Percentiles rank a stretch among this genome's conserved stretches.
phyloP scores from a whole-genome alignment of 805 yeast genomes.

The Alloascoidea africana region DNA sequence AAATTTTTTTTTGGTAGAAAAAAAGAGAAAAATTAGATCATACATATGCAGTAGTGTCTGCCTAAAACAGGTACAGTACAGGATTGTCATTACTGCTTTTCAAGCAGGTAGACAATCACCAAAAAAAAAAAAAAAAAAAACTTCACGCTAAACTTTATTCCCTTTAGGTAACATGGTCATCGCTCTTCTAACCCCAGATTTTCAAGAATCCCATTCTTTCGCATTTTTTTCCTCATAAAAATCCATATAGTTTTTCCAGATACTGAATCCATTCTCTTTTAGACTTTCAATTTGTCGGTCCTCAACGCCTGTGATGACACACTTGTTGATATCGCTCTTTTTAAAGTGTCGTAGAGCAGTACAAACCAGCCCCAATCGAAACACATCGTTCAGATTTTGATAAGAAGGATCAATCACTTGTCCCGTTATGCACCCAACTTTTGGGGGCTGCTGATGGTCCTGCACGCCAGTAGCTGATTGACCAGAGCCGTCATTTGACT shows the following conservation, averaged over 20 bases:
- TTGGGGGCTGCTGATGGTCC: slow-evolving; percentile 7
- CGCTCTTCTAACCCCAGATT: no score
- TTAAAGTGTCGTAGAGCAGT: slow-evolving; percentile 35
- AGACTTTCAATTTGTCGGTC: slow-evolving; percentile 9
- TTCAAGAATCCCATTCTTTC: no score
- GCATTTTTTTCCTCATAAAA: no score
- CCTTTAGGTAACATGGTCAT: no score
- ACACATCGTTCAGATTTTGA: slow-evolving; percentile 35
- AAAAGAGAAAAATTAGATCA: no score
- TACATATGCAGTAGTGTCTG: no score
- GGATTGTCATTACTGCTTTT: no score
- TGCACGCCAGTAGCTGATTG: not conserved
- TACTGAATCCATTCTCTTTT: slow-evolving; percentile 12
- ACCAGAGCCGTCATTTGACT: not conserved
- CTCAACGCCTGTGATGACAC: slow-evolving; percentile 14
- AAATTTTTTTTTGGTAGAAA: no score
- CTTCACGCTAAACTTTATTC: no score
- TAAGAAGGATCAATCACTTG: slow-evolving; percentile 37
- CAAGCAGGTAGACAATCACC: no score
- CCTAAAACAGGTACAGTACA: no score
- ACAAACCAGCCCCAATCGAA: slow-evolving; percentile 41
- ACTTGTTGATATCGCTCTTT: slow-evolving; percentile 14
- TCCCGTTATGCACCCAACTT: slow-evolving; percentile 36
- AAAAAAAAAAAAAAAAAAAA: no score
- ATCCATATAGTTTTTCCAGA: slow-evolving; percentile 11